Evolutionary conservation across 208 protist species (phyloP), one percentile per base, ranked within the genome.

Genomic region (Angomonas deanei): DNA sequence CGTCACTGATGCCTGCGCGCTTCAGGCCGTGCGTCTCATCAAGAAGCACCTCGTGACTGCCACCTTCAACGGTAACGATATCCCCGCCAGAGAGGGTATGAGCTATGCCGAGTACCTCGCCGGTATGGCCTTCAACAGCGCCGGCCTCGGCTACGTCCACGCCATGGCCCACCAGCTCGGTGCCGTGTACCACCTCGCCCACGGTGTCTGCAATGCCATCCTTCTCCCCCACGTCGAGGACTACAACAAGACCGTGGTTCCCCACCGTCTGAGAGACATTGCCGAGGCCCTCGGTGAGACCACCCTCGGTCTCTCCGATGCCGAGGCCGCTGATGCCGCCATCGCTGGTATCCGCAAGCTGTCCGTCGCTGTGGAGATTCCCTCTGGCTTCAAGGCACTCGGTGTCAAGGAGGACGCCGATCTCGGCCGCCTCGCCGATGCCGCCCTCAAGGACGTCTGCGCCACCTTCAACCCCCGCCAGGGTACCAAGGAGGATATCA

Each of bases 71-170:
- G 77, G 77, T 39, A 72, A 46, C 47, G 62, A 87, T 53, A 62
- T 73, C 24, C 66, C 34, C 26, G 82, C 91, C 0, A 76, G 91
- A 30, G 81, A 88, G 69, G 78, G 82, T 61, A 94, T 97, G 83
- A 84, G 85, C 63, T 83, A 91, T 57, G 88, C 84, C 1, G 72
- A 92, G 66, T 84, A 76, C 54, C 74, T 97, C 31, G 90, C 90
- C 33, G 92, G 92, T 30, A 94, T 97, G 78, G 92, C 92, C 39
- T 97, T 97, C 70, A 85, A 89, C 68, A 94, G 86, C 66, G 88
- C 85, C 13, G 88, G 90, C 36, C 76, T 97, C 24, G 92, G 87
- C 50, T 86, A 92, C 65, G 82, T 86, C 60, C 92, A 97, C 64
- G 87, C 88, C 19, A 84, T 93, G 61, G 88, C 92, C 13, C 90